Percentiles rank a stretch among this genome's conserved stretches.
These are phyloP conservation scores for Aspergillus udagawae DNA, from an alignment of 2,329 filamentous ascomycete species.

Conservation along the genomic window DNA sequence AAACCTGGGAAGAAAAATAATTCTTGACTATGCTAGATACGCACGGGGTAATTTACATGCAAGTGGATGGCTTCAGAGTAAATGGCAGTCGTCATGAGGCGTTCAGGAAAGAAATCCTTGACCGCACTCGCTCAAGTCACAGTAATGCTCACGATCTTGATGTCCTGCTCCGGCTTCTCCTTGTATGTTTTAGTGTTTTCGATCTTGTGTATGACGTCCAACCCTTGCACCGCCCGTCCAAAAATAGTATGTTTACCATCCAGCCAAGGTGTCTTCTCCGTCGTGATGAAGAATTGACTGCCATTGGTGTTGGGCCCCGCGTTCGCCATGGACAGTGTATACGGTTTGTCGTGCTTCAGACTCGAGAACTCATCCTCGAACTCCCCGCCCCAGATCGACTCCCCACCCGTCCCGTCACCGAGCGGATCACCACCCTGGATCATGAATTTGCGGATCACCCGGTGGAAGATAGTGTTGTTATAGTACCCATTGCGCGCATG, in stretches of 20 bases:
- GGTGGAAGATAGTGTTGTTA: conserved; percentile 96
- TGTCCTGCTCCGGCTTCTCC: conserved; percentile 95
- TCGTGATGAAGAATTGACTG: conserved; percentile 97
- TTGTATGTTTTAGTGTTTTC: conserved; percentile 82
- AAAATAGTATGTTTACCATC: conserved; percentile 97
- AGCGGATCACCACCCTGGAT: conserved; percentile 81
- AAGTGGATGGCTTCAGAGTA: neutral
- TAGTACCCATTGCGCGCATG: conserved; percentile 90
- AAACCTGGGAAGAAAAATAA: neutral
- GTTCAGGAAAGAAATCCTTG: neutral
- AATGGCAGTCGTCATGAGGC: neutral
- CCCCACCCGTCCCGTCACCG: conserved; percentile 83
- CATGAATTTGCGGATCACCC: conserved; percentile 98
- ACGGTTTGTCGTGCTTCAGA: conserved; percentile 90
- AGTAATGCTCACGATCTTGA: conserved; percentile 88
- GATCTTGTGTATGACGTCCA: conserved; percentile 94
- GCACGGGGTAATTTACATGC: neutral
- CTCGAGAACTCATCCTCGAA: conserved; percentile 93
- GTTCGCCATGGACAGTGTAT: conserved; percentile 97
- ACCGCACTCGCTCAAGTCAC: conserved; percentile 13
- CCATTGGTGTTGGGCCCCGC: conserved; percentile 93
- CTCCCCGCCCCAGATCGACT: conserved; percentile 87
- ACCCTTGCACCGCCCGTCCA: conserved; percentile 79
- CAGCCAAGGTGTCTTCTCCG: conserved; percentile 94
- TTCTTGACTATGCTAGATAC: neutral